Conservation (phyloP, 1,284 basidiomycete genomes). For the Cryptococcus sp. region DNA sequence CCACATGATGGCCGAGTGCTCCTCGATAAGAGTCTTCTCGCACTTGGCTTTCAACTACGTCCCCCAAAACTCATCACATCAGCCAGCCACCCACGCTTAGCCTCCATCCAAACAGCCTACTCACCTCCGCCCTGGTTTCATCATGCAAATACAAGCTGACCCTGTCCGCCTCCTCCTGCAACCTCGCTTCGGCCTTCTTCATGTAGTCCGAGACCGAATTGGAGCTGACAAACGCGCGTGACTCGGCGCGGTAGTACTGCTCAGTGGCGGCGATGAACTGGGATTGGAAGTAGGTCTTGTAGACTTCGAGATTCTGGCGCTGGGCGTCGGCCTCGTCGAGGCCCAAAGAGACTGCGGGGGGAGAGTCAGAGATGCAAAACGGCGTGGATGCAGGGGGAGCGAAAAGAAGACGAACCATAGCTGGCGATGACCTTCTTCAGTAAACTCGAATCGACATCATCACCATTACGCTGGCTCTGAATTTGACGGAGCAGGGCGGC, state of each 20-base stretch:
- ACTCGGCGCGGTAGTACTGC: conserved; percentile 87
- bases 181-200: conserved; percentile 88
- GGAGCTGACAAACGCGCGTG: conserved; percentile 80
- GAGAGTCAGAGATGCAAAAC: neutral
- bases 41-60: conserved; percentile 74
- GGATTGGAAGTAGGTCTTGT: conserved; percentile 84
- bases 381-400: too few relatives aligned
- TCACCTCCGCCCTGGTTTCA: conserved; percentile 69
- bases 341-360: conserved; percentile 73
- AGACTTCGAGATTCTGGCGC: conserved; percentile 69
- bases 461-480: conserved; percentile 90
- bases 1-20: conserved; percentile 84
- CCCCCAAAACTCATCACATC: neutral
- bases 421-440: conserved; percentile 96
- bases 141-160: conserved; percentile 92
- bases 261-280: conserved; percentile 88
- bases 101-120: conserved; percentile 14
- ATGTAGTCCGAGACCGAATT: conserved; percentile 95
- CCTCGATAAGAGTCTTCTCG: conserved; percentile 87
- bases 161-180: conserved; percentile 92
- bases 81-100: neutral
- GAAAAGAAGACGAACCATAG: conserved; percentile 55
- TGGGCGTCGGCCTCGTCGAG: conserved; percentile 75
- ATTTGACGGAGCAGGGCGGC: conserved; percentile 84
- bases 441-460: conserved; percentile 86